Conservation (phyloP, 768 basidiomycete species). For the Mycena floridula region DNA sequence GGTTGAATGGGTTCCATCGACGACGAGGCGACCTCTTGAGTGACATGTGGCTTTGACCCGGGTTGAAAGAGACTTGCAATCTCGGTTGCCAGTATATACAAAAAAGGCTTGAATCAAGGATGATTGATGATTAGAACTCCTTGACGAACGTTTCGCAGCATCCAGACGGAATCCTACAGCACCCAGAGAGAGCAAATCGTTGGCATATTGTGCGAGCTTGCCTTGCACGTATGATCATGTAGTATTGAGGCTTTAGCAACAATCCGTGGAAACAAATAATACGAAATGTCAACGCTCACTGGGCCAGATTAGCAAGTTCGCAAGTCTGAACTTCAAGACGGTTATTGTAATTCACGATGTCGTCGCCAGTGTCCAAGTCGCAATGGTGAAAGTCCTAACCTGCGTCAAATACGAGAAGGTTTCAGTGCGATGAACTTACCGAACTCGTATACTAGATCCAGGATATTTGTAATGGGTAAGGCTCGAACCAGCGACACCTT, state of each 20-base stretch:
- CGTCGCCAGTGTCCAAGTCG: conserved; percentile 43
- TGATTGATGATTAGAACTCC: background rate
- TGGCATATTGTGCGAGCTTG: conserved; percentile 47
- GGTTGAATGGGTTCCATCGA: conserved; percentile 48
- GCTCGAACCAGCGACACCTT: conserved; percentile 40
- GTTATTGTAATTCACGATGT: conserved; percentile 51
- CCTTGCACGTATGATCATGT: conserved; percentile 57
- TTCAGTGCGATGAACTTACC: conserved; percentile 15
- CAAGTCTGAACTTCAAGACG: conserved; percentile 53
- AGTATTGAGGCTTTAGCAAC: conserved; percentile 47
- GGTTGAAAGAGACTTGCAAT: conserved; percentile 42
- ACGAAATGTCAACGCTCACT: conserved; percentile 28
- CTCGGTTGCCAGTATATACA: conserved; percentile 51
- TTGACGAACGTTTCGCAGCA: conserved; percentile 53
- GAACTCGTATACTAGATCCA: conserved; percentile 38
- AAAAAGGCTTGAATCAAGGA: background rate
- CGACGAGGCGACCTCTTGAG: conserved; percentile 57
- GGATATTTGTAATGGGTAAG: conserved; percentile 52
- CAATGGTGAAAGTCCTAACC: conserved; percentile 57
- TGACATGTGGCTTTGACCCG: conserved; percentile 42
- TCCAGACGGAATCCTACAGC: conserved; percentile 59
- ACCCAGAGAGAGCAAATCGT: conserved; percentile 57
- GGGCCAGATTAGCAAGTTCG: conserved; percentile 43
- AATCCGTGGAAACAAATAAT: background rate
- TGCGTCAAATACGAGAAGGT: background rate